phyloP scores from a whole-genome alignment of 306 rosid genomes.

The Lupinus albus region DNA sequence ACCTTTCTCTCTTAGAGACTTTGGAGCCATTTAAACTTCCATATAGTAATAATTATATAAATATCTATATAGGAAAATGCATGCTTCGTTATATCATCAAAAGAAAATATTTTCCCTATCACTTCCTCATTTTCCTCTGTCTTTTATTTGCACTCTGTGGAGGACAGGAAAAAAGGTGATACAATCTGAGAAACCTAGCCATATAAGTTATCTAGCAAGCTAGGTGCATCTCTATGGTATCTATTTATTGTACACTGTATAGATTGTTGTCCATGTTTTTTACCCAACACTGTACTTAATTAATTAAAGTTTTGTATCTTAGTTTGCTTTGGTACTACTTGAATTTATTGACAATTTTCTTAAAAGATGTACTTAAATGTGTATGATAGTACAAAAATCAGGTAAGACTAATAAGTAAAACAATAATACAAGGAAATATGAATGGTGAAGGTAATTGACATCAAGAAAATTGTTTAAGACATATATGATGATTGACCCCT shows the following conservation, averaged over 20 bases:
- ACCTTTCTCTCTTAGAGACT: slow-evolving; percentile 82
- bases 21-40: slow-evolving; percentile 60
- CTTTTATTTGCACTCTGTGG: slow-evolving; percentile 40
- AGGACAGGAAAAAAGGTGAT: slow-evolving; percentile 23
- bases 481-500: no score
- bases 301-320: slow-evolving; percentile 37
- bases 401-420: no score
- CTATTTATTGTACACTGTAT: slow-evolving; percentile 62
- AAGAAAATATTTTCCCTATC: slow-evolving; percentile 7
- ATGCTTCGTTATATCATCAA: slow-evolving; percentile 18
- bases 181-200: slow-evolving; percentile 46
- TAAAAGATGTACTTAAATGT: no score
- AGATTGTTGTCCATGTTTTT: slow-evolving; percentile 42
- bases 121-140: slow-evolving; percentile 14
- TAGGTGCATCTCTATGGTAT: slow-evolving; percentile 40
- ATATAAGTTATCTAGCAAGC: slow-evolving; percentile 32
- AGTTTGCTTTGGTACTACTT: slow-evolving; percentile 25
- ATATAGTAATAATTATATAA: neutral
- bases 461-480: no score
- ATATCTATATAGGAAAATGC: slow-evolving; percentile 35
- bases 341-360: no score
- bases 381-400: no score
- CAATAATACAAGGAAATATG: no score
- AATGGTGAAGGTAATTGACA: no score
- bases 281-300: slow-evolving; percentile 32